These are phyloP conservation scores for Atkinsonella hypoxylon DNA, from an alignment of 2,329 filamentous ascomycete species.

Conservation along the genomic window DNA sequence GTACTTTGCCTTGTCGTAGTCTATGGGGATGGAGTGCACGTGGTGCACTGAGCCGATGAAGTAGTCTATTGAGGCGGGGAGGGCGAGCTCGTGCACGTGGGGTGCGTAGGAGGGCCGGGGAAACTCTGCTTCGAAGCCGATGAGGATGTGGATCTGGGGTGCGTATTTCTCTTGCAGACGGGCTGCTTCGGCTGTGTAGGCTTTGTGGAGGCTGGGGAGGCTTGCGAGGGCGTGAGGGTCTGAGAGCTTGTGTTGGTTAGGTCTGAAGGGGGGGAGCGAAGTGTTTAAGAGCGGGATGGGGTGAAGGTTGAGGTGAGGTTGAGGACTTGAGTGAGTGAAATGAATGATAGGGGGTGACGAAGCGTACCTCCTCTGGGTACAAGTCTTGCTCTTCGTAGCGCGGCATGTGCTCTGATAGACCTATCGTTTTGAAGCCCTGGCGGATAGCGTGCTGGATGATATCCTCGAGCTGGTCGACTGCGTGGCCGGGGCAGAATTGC, in stretches of 20 bases:
- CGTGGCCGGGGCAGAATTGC: constrained; percentile 89
- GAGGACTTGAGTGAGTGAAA: too few relatives aligned
- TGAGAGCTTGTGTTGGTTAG: constrained; percentile 28
- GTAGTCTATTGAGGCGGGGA: constrained; percentile 61
- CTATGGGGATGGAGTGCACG: constrained; percentile 74
- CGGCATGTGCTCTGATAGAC: constrained; percentile 91
- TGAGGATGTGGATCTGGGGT: constrained; percentile 60
- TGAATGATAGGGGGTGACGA: too few relatives aligned
- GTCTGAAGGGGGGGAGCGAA: background rate
- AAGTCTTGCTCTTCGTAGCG: constrained; percentile 61
- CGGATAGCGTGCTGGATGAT: constrained; percentile 69
- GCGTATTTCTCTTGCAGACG: constrained; percentile 62
- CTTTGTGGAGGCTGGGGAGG: constrained; percentile 47
- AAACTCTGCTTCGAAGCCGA: constrained; percentile 92
- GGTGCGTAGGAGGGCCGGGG: constrained; percentile 55
- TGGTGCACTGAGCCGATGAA: constrained; percentile 93
- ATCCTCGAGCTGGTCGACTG: constrained; percentile 72
- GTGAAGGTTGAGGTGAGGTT: background rate
- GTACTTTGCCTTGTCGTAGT: constrained; percentile 65
- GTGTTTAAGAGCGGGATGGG: too few relatives aligned
- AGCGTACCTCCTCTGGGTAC: constrained; percentile 75
- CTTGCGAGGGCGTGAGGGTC: constrained; percentile 35
- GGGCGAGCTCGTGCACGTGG: constrained; percentile 48
- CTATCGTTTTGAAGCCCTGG: constrained; percentile 70
- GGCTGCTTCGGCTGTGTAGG: constrained; percentile 64